phyloP scores from a whole-genome alignment of 768 basidiomycete species.

The Termitomyces sp. region DNA sequence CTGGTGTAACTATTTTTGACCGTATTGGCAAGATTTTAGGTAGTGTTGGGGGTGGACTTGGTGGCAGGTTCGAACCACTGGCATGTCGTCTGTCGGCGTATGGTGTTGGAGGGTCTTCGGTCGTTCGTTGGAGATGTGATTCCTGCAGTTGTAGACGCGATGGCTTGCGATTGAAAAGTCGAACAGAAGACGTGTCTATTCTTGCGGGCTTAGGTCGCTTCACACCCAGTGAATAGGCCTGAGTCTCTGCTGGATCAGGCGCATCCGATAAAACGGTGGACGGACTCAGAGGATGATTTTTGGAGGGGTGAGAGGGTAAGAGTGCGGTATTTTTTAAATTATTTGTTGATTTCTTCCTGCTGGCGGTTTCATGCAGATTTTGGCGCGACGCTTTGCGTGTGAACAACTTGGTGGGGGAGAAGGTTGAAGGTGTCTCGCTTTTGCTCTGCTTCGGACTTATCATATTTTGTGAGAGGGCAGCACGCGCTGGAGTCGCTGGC shows the following conservation, averaged over 20 bases:
- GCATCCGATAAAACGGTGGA: conserved; percentile 1
- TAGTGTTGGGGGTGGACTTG: conserved; percentile 1
- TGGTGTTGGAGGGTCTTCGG: conserved; percentile 1
- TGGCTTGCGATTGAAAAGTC: conserved; percentile 7
- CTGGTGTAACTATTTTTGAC: not conserved
- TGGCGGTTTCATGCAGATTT: not conserved
- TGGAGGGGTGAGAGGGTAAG: not conserved
- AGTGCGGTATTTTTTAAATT: not conserved
- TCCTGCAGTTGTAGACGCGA: conserved; percentile 6
- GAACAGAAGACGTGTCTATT: conserved; percentile 5
- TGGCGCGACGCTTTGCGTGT: conserved; percentile 8
- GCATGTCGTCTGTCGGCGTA: not conserved
- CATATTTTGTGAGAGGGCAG: not conserved
- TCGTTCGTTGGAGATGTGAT: not conserved
- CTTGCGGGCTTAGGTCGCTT: conserved; percentile 2
- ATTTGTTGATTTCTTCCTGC: not conserved
- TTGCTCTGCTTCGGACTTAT: not conserved
- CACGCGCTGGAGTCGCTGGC: not conserved
- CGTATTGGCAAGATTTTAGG: not conserved
- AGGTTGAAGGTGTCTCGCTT: not conserved
- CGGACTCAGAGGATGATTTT: conserved; percentile 1
- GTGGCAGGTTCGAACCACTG: not conserved
- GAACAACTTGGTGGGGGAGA: conserved; percentile 4
- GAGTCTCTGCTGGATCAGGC: not conserved
- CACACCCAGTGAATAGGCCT: not conserved